Evolutionary conservation across 192 early-diverging fungal genomes (phyloP).

Genomic region (Linnemannia hyalina): DNA sequence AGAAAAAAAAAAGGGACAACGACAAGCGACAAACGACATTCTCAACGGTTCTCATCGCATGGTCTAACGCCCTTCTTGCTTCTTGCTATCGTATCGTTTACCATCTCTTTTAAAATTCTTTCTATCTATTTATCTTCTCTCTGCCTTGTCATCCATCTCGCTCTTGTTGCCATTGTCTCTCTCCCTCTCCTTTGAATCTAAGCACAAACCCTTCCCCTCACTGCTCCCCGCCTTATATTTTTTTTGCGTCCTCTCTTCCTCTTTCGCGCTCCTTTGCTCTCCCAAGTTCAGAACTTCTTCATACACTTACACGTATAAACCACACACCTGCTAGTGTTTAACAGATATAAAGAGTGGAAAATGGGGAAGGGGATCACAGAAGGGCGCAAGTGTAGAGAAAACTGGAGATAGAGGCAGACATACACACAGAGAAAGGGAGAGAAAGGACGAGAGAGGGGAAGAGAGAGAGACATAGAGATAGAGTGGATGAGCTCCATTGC

Average conservation of each 20-base stretch:
- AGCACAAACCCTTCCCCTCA: neutral
- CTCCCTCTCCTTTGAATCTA: neutral
- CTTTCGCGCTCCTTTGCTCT: neutral
- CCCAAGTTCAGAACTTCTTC: neutral
- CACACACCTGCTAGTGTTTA: neutral
- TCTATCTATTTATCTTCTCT: neutral
- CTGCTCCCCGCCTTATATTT: neutral
- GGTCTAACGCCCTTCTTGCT: neutral
- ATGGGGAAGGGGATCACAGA: neutral
- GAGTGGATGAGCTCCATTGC: neutral
- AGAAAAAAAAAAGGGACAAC: no score
- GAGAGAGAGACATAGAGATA: neutral
- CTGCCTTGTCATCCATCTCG: conserved; percentile 1
- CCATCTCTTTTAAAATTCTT: neutral
- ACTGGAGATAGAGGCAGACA: neutral
- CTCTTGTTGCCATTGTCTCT: neutral
- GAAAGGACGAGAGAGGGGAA: no score
- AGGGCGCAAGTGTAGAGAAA: neutral
- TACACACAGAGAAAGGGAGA: no score
- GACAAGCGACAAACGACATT: neutral
- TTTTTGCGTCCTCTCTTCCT: neutral
- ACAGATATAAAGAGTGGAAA: neutral
- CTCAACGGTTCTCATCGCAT: neutral
- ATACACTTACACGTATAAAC: neutral
- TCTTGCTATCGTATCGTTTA: neutral